Percentiles rank a stretch among this genome's conserved stretches.
Evolutionary conservation across 306 rosid genomes (phyloP).

Genomic region (Carpinus viminea): DNA sequence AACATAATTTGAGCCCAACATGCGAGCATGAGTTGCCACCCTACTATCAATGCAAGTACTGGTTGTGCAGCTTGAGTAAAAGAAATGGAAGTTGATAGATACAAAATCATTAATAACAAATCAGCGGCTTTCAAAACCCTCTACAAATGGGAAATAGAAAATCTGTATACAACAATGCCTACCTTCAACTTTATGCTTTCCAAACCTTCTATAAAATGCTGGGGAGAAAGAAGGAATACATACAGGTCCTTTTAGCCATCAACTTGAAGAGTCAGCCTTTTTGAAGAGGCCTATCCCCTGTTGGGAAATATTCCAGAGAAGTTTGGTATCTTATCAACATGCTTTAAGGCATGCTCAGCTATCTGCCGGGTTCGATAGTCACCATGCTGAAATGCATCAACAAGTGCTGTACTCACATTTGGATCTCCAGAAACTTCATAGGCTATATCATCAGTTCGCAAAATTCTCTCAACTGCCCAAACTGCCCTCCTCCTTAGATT

Average conservation of each 20-base stretch:
- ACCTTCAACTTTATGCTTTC: conserved; percentile 42
- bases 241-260: conserved; percentile 29
- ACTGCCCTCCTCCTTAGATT: conserved; percentile 86
- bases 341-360: conserved; percentile 94
- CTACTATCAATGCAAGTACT: not conserved
- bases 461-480: conserved; percentile 86
- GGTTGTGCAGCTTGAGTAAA: not conserved
- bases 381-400: conserved; percentile 96
- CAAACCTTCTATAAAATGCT: conserved; percentile 41
- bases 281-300: conserved; percentile 36
- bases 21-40: not conserved
- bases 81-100: conserved; percentile 19
- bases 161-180: conserved; percentile 46
- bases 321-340: conserved; percentile 94
- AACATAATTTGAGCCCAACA: too few relatives aligned
- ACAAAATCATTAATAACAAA: conserved; percentile 35
- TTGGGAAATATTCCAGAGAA: conserved; percentile 92
- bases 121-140: conserved; percentile 30
- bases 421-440: conserved; percentile 78
- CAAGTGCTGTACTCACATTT: conserved; percentile 89
- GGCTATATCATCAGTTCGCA: conserved; percentile 83
- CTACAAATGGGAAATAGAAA: conserved; percentile 44
- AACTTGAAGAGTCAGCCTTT: conserved; percentile 26
- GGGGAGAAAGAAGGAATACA: conserved; percentile 30
- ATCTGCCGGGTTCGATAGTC: conserved; percentile 89